phyloP scores from a whole-genome alignment of 768 basidiomycete species.

The Boletus speciosus region DNA sequence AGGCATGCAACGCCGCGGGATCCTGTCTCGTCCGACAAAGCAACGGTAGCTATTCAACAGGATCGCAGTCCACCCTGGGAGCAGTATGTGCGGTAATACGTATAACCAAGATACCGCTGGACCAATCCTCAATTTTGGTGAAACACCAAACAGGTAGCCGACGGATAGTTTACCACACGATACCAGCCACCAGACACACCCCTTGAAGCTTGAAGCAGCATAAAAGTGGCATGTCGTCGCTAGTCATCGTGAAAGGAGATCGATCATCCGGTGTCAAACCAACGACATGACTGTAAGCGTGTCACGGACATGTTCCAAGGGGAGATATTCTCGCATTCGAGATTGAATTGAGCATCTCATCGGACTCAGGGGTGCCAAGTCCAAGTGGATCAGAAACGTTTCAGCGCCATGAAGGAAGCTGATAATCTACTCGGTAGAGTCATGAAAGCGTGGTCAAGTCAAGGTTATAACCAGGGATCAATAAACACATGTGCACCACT shows the following conservation, averaged over 20 bases:
- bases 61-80: not conserved
- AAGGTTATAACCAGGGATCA: constrained; percentile 7
- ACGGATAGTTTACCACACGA: not conserved
- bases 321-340: constrained; percentile 19
- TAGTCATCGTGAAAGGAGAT: constrained; percentile 1
- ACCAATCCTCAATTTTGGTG: not conserved
- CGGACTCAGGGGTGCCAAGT: constrained; percentile 19
- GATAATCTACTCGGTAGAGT: constrained; percentile 3
- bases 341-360: constrained; percentile 22
- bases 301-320: constrained; percentile 15
- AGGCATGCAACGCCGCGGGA: not conserved
- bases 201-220: constrained; percentile 16
- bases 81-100: not conserved
- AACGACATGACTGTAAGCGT: constrained; percentile 11
- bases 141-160: constrained; percentile 5
- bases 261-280: constrained; percentile 7
- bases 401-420: constrained; percentile 17
- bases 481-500: not conserved
- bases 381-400: constrained; percentile 25
- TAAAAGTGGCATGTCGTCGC: constrained; percentile 3
- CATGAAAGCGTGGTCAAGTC: constrained; percentile 9
- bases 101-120: not conserved
- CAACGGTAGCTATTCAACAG: not conserved
- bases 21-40: not conserved
- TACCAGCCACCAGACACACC: not conserved